Percentiles rank a stretch among this genome's conserved stretches.
Conservation (phyloP, 2,329 filamentous ascomycete genomes). For the Setomelanomma holmii region DNA sequence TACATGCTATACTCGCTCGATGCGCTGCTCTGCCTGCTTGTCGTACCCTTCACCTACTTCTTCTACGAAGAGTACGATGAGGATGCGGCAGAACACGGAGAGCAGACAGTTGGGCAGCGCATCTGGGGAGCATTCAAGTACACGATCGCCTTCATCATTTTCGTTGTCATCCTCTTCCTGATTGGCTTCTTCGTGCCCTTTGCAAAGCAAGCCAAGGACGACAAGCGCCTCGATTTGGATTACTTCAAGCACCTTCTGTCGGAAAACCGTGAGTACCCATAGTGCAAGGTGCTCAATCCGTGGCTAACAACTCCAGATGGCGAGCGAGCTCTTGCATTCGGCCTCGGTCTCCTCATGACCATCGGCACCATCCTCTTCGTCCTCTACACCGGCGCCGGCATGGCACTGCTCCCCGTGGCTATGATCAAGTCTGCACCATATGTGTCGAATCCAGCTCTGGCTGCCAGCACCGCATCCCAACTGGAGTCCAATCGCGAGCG, state of each 20-base stretch:
- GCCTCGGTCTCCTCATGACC: slow-evolving; percentile 84
- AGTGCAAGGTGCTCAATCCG: slow-evolving; percentile 4
- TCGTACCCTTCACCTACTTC: slow-evolving; percentile 97
- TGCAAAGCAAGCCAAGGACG: slow-evolving; percentile 67
- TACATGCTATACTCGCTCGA: slow-evolving; percentile 93
- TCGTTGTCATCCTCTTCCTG: slow-evolving; percentile 84
- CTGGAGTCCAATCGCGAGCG: slow-evolving; percentile 89
- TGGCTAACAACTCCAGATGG: slow-evolving; percentile 63
- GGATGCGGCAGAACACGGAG: slow-evolving; percentile 80
- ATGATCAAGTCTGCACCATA: slow-evolving; percentile 92
- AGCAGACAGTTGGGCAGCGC: slow-evolving; percentile 72
- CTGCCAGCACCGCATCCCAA: slow-evolving; percentile 77
- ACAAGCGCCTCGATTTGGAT: slow-evolving; percentile 79
- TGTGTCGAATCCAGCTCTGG: slow-evolving; percentile 80
- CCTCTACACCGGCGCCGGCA: slow-evolving; percentile 85
- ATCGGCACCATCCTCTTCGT: slow-evolving; percentile 86
- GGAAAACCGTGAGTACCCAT: slow-evolving; percentile 70
- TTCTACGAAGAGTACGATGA: slow-evolving; percentile 98
- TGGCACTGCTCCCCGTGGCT: slow-evolving; percentile 86
- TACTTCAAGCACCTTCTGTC: slow-evolving; percentile 87
- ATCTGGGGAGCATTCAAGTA: slow-evolving; percentile 90
- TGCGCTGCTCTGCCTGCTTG: slow-evolving; percentile 83
- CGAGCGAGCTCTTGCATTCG: slow-evolving; percentile 90
- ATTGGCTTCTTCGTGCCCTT: slow-evolving; percentile 94
- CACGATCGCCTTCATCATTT: slow-evolving; percentile 80